Percentiles rank a stretch among this genome's conserved stretches.
Evolutionary conservation across 805 yeast species (phyloP).

Genomic region (Candida insectalens): DNA sequence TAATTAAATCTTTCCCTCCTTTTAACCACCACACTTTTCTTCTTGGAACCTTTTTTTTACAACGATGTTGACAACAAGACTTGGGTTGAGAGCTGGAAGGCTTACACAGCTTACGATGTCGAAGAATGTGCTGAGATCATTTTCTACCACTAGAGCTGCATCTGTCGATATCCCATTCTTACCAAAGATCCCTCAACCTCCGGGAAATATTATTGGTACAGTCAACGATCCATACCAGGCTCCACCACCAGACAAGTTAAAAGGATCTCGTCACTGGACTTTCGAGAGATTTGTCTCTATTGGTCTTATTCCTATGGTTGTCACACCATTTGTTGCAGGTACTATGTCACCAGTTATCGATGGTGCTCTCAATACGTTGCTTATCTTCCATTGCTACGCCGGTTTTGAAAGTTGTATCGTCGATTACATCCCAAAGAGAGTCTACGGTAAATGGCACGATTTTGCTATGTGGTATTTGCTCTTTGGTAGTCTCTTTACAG

Average conservation of each 20-base stretch:
- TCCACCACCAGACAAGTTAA: conserved; percentile 43
- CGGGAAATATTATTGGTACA: conserved; percentile 62
- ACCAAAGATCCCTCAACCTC: conserved; percentile 57
- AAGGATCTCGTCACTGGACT: conserved; percentile 72
- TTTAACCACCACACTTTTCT: no score
- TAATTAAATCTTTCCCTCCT: no score
- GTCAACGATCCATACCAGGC: conserved; percentile 64
- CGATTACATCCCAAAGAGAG: conserved; percentile 71
- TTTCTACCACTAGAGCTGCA: conserved; percentile 11
- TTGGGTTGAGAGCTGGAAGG: no score
- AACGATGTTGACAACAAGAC: no score
- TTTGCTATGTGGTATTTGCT: conserved; percentile 50
- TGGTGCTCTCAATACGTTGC: conserved; percentile 41
- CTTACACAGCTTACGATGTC: no score
- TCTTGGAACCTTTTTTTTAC: no score
- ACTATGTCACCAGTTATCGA: conserved; percentile 46
- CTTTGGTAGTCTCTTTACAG: conserved; percentile 53
- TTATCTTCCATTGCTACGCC: conserved; percentile 55
- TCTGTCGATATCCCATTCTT: no score
- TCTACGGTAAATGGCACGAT: conserved; percentile 56
- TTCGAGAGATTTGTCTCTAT: conserved; percentile 53
- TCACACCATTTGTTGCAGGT: conserved; percentile 52
- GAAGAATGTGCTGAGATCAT: no score
- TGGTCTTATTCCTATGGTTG: conserved; percentile 53
- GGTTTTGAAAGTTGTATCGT: conserved; percentile 73